Conservation (phyloP, 495 filamentous ascomycete species). For the Xylaria nigripes region DNA sequence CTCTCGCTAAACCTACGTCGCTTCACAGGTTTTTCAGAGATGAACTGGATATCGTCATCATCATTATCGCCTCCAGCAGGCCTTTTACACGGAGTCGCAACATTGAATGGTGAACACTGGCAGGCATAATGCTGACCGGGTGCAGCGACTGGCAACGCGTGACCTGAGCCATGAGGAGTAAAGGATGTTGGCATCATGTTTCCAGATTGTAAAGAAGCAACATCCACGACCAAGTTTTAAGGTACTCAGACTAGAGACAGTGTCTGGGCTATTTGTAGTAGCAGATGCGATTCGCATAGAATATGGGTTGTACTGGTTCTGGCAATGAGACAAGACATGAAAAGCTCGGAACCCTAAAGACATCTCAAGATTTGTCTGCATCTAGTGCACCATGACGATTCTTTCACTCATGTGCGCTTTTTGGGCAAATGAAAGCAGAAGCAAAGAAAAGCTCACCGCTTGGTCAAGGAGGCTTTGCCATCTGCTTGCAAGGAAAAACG, state of each 20-base stretch:
- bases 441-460: not conserved
- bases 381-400: conserved; percentile 9
- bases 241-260: not conserved
- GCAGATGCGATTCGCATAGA: not conserved
- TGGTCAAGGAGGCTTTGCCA: conserved; percentile 7
- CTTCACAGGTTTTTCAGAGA: conserved; percentile 37
- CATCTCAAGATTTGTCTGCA: conserved; percentile 1
- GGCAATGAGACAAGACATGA: conserved; percentile 14
- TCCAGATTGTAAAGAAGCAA: not conserved
- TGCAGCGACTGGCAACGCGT: not conserved
- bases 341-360: conserved; percentile 16
- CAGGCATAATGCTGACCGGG: not conserved
- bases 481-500: not conserved
- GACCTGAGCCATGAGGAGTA: not conserved
- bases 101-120: conserved; percentile 1
- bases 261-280: not conserved
- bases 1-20: conserved; percentile 25
- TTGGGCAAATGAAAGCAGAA: not conserved
- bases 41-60: conserved; percentile 39
- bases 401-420: conserved; percentile 15
- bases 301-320: not conserved
- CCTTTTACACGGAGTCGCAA: conserved; percentile 14
- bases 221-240: not conserved
- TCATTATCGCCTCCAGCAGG: conserved; percentile 32
- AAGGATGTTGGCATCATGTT: conserved; percentile 8